Evolutionary conservation across 139 green algal genomes (phyloP), one percentile per base, ranked within the genome.

Genomic region (Chlorella sp.): DNA sequence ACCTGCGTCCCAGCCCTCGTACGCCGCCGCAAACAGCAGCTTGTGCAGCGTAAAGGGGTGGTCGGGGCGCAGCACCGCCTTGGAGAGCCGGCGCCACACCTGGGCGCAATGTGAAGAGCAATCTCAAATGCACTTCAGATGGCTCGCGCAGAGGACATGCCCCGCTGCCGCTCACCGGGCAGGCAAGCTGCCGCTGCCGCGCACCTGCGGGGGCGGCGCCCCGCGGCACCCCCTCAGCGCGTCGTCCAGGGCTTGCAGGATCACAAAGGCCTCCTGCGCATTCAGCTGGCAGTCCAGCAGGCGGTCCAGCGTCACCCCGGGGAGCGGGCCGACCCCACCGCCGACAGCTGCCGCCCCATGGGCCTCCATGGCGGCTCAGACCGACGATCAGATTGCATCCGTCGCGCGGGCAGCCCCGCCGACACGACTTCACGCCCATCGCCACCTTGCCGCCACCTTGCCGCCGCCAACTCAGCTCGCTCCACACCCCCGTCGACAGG

Each of bases 21-120:
- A 96, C 9, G 86, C 63, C 0, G 85, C 82, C 1, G 83, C 51
- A 39, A 86, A 88, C 9, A 96, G 87, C 28, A 87, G 36, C 63
- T 83, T 78, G 85, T 96, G 93, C 5, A 95, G 56, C 21, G 65
- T 36, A 71, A 93, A 94, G 3, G 90, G 90, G 23, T 94, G 87
- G 57, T 88, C 80, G 18, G 91, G 91, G n/a, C 63, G 70, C 65
- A 96, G 76, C 6, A 92, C 74, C 2, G 87, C 26, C 55, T 86
- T 89, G 23, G 79, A 84, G 2, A 95, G 26, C 20, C 62, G 36
- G 30, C 75, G 74, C 92, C 92, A 95, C 0, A 78, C 51, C 89
- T 91, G 84, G 6, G 30, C n/a, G 30, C 11, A 60, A 51, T 51
- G 44, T 51, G 44, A 6, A 11, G 12, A 30, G 20, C 60, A 67